Evolutionary conservation across 331 rosid genomes (phyloP), one percentile per base, ranked within the genome.

Genomic region (Malus hybrid): DNA sequence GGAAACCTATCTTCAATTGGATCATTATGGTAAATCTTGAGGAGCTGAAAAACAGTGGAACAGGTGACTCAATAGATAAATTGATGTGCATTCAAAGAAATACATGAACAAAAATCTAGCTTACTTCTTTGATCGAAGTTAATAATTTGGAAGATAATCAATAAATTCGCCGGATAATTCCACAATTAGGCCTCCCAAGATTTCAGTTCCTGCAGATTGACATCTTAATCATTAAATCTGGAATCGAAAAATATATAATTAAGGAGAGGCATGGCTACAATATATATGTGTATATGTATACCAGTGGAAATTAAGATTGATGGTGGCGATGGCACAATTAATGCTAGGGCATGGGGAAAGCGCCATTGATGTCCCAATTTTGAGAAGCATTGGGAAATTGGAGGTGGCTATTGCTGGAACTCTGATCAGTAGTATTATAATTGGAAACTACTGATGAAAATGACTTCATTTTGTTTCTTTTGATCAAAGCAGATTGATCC

Each of bases 291-390:
- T 39, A 9, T 39, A 39, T 39, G 18, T 15, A 5, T 63, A 64
- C 44, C 90, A 77, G 87, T 75, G 8, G 91, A 87, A 11, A 50
- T 50, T 50, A 50, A 83, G 80, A 66, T 86, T 88, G 87, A 81
- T 83, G 81, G 84, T 80, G 71, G 92, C 82, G 44, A 84, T 69
- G 26, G 90, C 81, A 79, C 88, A 84, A 74, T 64, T 32, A 18
- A 87, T 78, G 75, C 71, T 84, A 64, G 93, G 84, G 64, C 89
- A 82, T 29, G 72, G 63, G 72, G 71, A 70, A 42, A 83, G 56
- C 53, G 57, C 42, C 57, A 55, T 82, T 87, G 73, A 72, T 75
- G 65, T 87, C 92, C 97, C 92, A 92, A 86, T 87, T 86, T 34
- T 86, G 87, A 64, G 88, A 70, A n/a, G 79, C 77, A 86, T 84